phyloP scores from a whole-genome alignment of 106 monocot genomes.

The Gastrodia elata region DNA sequence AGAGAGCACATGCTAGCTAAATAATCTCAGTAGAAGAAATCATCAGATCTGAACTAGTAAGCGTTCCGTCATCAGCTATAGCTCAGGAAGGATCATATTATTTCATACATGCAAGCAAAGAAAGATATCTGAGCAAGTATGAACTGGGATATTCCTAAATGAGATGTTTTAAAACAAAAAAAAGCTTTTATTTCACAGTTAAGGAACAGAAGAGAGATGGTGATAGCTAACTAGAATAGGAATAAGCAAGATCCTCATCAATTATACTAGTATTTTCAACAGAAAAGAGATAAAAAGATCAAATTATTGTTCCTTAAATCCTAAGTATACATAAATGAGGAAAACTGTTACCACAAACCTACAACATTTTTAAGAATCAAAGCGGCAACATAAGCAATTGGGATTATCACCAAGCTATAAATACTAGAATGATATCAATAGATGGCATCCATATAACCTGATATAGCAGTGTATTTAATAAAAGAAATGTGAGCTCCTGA shows the following conservation, averaged over 20 bases:
- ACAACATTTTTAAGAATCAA: background rate
- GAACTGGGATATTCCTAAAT: background rate
- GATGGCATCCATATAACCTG: background rate
- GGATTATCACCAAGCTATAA: background rate
- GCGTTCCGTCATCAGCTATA: background rate
- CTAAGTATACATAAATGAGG: background rate
- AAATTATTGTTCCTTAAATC: background rate
- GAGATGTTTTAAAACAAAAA: background rate
- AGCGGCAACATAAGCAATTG: background rate
- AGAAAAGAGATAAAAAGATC: no score
- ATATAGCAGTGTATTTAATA: background rate
- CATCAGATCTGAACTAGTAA: background rate
- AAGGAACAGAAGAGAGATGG: background rate
- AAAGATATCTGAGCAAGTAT: background rate
- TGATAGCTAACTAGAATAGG: background rate
- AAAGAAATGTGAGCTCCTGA: background rate
- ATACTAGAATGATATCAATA: background rate
- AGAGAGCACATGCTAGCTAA: background rate
- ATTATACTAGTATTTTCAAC: background rate
- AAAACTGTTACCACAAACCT: background rate
- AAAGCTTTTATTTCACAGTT: background rate
- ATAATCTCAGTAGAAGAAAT: background rate
- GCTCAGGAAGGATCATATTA: background rate
- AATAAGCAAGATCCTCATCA: background rate
- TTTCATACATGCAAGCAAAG: background rate